Percentiles rank a stretch among this genome's conserved stretches.
Evolutionary conservation across 2,329 filamentous ascomycete species (phyloP).

Genomic region (Apiospora arundinis): DNA sequence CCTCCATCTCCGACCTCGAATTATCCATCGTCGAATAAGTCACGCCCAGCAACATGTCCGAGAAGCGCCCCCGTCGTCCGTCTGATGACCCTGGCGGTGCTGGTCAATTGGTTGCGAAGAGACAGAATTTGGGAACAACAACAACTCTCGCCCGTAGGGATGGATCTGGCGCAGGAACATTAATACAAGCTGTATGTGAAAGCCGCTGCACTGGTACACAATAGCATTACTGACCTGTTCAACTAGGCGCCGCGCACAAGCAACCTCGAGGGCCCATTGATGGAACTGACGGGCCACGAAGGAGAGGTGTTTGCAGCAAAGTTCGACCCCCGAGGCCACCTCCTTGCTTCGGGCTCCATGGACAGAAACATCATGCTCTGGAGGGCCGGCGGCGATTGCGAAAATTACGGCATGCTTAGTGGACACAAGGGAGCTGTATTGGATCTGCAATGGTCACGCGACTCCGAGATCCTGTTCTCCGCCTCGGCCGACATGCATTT

Average conservation of each 20-base stretch:
- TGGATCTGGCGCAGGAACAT: constrained; percentile 52
- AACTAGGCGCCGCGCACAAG: constrained; percentile 78
- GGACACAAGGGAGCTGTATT: constrained; percentile 92
- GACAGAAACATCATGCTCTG: constrained; percentile 94
- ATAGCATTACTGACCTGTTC: background rate
- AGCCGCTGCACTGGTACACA: background rate
- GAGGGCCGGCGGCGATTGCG: constrained; percentile 90
- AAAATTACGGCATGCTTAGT: constrained; percentile 88
- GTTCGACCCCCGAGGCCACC: constrained; percentile 86
- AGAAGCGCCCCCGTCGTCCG: constrained; percentile 92
- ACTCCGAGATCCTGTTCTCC: constrained; percentile 88
- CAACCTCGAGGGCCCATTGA: constrained; percentile 85
- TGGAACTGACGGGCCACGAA: constrained; percentile 85
- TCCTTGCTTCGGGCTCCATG: constrained; percentile 95
- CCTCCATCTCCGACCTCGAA: background rate
- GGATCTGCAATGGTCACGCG: constrained; percentile 95
- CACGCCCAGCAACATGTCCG: constrained; percentile 67
- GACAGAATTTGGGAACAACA: constrained; percentile 72
- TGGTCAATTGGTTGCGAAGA: constrained; percentile 85
- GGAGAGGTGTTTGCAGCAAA: constrained; percentile 90
- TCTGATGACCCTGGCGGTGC: constrained; percentile 76
- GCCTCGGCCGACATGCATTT: constrained; percentile 93
- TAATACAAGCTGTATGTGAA: constrained; percentile 59
- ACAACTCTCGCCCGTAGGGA: constrained; percentile 58
- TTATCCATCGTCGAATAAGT: background rate